Evolutionary conservation across 2,329 filamentous ascomycete genomes (phyloP), one percentile per base, ranked within the genome.

Genomic region (Colletotrichum chrysophilum): DNA sequence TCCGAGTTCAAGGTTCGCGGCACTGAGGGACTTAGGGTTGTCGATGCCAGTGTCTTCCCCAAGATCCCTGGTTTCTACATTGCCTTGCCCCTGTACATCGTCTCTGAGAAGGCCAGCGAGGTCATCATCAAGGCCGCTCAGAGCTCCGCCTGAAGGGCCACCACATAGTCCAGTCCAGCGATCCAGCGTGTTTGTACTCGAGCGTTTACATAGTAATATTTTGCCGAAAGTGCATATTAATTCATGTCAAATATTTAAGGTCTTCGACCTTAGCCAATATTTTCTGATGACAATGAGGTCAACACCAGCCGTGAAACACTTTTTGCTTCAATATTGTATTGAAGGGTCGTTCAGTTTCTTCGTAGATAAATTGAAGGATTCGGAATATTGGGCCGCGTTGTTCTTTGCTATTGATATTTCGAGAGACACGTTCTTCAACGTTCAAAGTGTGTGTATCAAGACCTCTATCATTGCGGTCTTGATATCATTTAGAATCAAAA

Each of bases 31-130:
- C 80, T 93, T 64, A 84, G 92, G 28, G 91, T 93, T 4, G 92
- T 94, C 0, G 92, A 93, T 83, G 91, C 91, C 1, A 89, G 87
- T 36, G 86, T 90, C 1, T 93, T 90, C 64, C 79, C 80, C 5
- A 73, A 72, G 43, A 67, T 70, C 28, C 55, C 76, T 14, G 74
- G 70, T 16, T 81, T 81, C 38, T 90, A 87, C 77, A 86, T 87
- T 61, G 84, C 85, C 0, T 77, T 89, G 4, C 86, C 89, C 3
- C 88, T 87, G 3, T 91, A 89, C 75, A 89, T 93, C 80, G 84
- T 91, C 6, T 87, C 86, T 1, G 91, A 93, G 85, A 93, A 93
- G 85, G 91, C 92, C 1, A 81, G 79, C 18, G 77, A 82, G 21
- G 78, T 80, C 0, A 82, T 82, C 2, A 89, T 74, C 24, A 26